Evolutionary conservation across 106 monocot genomes (phyloP).

Genomic region (Vanilla planifolia): DNA sequence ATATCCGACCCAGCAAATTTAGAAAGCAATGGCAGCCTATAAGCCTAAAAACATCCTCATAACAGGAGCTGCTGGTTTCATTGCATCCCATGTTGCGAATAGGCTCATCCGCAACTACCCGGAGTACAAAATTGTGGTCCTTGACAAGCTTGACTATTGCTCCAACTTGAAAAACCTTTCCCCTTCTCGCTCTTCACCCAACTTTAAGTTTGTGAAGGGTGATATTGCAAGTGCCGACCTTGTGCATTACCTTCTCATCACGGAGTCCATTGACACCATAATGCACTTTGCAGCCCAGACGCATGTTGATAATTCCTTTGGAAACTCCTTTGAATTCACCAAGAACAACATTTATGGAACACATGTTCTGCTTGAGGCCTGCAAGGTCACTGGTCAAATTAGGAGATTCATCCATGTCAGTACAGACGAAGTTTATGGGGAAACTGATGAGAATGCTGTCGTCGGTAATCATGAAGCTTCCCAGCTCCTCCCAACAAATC

Average conservation of each 20-base stretch:
- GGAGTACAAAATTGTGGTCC: slow-evolving; percentile 29
- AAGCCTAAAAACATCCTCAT: slow-evolving; percentile 34
- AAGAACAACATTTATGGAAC: slow-evolving; percentile 35
- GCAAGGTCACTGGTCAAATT: slow-evolving; percentile 30
- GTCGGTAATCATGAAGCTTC: slow-evolving; percentile 34
- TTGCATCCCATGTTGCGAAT: slow-evolving; percentile 31
- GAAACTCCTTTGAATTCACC: slow-evolving; percentile 35
- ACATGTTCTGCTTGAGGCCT: slow-evolving; percentile 33
- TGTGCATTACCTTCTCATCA: slow-evolving; percentile 25
- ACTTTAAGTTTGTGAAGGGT: slow-evolving; percentile 33
- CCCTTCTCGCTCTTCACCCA: slow-evolving; percentile 21
- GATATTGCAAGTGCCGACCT: slow-evolving; percentile 31
- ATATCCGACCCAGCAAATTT: neutral
- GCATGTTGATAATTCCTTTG: slow-evolving; percentile 31
- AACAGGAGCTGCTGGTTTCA: slow-evolving; percentile 31
- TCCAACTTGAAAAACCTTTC: slow-evolving; percentile 30
- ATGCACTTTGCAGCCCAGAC: slow-evolving; percentile 36
- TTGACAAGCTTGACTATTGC: slow-evolving; percentile 34
- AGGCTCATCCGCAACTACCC: slow-evolving; percentile 30
- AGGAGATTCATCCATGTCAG: slow-evolving; percentile 33
- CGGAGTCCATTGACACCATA: slow-evolving; percentile 28
- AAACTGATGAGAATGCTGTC: slow-evolving; percentile 28
- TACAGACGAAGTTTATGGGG: slow-evolving; percentile 34
- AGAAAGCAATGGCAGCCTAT: slow-evolving; percentile 6
- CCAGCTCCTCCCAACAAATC: slow-evolving; percentile 30